phyloP scores from a whole-genome alignment of 148 eudicot species.

The Arctostaphylos glauca region DNA sequence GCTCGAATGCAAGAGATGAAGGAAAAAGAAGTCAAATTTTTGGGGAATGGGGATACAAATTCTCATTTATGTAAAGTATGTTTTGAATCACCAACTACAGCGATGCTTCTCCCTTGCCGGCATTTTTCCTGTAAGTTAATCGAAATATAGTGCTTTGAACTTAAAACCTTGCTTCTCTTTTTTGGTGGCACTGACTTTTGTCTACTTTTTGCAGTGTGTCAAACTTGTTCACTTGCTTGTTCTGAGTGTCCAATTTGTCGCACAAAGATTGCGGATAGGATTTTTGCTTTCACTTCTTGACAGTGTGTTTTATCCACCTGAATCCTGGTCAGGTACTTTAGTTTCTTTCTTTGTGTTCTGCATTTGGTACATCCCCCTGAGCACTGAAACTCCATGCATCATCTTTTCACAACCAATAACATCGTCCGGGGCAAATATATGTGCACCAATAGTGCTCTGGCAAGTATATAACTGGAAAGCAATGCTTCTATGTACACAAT shows the following conservation, averaged over 20 bases:
- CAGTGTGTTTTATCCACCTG: constrained; percentile 19
- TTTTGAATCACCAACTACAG: constrained; percentile 73
- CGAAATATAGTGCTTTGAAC: not conserved
- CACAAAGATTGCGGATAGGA: constrained; percentile 71
- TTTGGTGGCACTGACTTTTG: not conserved
- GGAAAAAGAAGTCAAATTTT: constrained; percentile 72
- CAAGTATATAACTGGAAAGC: not conserved
- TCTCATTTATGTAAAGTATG: constrained; percentile 97
- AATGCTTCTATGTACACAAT: not conserved
- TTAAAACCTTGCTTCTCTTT: not conserved
- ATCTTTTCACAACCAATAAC: not conserved
- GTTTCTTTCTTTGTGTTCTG: not conserved
- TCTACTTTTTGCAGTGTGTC: constrained; percentile 66
- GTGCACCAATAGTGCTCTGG: not conserved
- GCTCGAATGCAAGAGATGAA: constrained; percentile 99
- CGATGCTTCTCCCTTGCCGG: constrained; percentile 92
- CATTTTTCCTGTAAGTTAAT: constrained; percentile 76
- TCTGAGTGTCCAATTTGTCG: constrained; percentile 82
- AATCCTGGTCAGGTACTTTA: constrained; percentile 30
- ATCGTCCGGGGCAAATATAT: not conserved
- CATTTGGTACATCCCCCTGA: not conserved
- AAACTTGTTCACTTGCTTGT: constrained; percentile 86
- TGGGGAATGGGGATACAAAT: constrained; percentile 62
- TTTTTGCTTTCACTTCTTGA: constrained; percentile 74
- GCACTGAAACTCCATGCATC: not conserved